phyloP scores from a whole-genome alignment of 345 rosid genomes.

The Eucalyptus sideroxylon region DNA sequence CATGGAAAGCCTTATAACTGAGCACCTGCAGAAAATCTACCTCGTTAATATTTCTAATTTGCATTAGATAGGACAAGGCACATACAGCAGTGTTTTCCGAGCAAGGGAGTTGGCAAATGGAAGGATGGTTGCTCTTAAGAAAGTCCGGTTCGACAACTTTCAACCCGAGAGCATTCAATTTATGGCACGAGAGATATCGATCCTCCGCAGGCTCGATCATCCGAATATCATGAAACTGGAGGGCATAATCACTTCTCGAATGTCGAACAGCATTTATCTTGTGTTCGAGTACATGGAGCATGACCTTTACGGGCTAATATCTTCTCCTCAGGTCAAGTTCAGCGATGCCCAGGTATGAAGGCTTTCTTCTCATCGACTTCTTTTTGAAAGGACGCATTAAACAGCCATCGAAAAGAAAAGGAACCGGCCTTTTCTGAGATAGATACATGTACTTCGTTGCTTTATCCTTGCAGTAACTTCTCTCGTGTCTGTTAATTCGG shows the following conservation, averaged over 20 bases:
- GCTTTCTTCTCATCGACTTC: neutral
- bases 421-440: neutral
- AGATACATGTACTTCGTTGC: neutral
- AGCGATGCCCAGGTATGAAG: conserved; percentile 18
- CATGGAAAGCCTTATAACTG: neutral
- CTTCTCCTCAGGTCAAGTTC: conserved; percentile 14
- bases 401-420: neutral
- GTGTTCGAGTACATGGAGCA: conserved; percentile 42
- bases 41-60: neutral
- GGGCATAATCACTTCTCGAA: conserved; percentile 26
- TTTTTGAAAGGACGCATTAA: neutral
- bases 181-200: conserved; percentile 32
- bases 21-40: too few species aligned
- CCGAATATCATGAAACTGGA: conserved; percentile 26
- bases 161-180: conserved; percentile 31
- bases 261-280: conserved; percentile 26
- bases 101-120: conserved; percentile 23
- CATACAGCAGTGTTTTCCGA: conserved; percentile 30
- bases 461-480: neutral
- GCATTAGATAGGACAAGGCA: conserved; percentile 36
- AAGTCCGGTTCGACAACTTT: conserved; percentile 25
- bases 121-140: conserved; percentile 29
- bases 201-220: conserved; percentile 25
- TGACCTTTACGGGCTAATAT: conserved; percentile 24
- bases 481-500: neutral